Evolutionary conservation across 1,284 basidiomycete species (phyloP).

Genomic region (Polyporus tsugae): DNA sequence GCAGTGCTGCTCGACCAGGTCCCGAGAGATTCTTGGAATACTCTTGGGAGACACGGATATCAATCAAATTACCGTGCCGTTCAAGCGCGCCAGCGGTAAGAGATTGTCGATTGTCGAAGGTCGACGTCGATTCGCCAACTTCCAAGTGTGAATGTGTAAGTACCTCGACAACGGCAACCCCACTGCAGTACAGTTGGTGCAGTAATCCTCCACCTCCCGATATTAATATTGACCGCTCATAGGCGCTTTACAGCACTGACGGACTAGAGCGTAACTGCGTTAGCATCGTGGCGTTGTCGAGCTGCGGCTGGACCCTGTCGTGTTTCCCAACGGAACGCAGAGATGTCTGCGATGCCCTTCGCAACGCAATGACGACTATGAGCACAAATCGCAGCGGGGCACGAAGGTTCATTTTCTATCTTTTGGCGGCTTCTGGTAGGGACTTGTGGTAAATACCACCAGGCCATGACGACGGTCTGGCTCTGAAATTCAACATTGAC

Average conservation of each 20-base stretch:
- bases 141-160: not conserved
- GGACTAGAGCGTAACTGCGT: not conserved
- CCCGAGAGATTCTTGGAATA: conserved; percentile 5
- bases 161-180: not conserved
- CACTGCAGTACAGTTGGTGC: not conserved
- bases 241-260: not conserved
- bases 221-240: not conserved
- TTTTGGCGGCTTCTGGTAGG: no score
- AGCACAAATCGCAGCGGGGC: not conserved
- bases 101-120: not conserved
- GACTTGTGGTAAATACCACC: not conserved
- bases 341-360: not conserved
- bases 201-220: not conserved
- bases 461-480: not conserved
- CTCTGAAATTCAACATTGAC: not conserved
- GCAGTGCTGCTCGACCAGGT: not conserved
- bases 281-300: not conserved
- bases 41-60: conserved; percentile 17
- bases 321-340: not conserved
- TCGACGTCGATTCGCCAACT: conserved; percentile 5
- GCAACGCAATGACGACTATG: not conserved
- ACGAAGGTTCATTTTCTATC: not conserved
- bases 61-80: conserved; percentile 21
- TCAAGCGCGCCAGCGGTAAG: conserved; percentile 5
- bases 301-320: not conserved